Base-by-base conservation (phyloP, 352 stramenopile species). In the Globisporangium heterothallicum region DNA sequence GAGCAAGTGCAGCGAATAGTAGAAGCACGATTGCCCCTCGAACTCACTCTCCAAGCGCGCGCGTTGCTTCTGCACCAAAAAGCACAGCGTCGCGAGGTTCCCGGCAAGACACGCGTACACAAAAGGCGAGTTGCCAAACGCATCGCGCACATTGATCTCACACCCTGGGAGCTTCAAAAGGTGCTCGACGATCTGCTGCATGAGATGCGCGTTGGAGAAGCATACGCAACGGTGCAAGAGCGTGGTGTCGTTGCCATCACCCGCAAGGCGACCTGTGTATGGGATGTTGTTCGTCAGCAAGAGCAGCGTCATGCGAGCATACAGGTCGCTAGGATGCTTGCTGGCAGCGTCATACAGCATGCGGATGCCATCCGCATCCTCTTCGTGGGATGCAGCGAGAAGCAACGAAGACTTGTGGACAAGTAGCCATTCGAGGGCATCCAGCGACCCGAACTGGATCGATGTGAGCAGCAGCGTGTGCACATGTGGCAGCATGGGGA, bases 11-110 rank as follows among this genome's bases (percentile, higher is more conserved):
- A 84, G 64, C 7, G 56, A 40, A 43, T 87, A 86, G 65, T 88
- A 88, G 26, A 86, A 81, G 6, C 56, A 44, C 0, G 61, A 59
- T 27, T 86, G 77, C 4, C 77, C 77, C 74, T 88, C 77, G 47
- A 72, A 88, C 50, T 88, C 77, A 13, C 63, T 72, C 46, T 88
- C 77, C 2, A 88, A 49, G 40, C 74, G 67, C 42, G 50, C 59
- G 2, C 36, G 47, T 21, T 21, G 19, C 14, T 53, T 57, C 21
- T 56, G 21, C 1, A 82, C 55, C 9, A 88, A 58, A 24, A 73
- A 78, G 14, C 56, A 45, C 0, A 74, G 74, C 0, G 51, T 34
- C 4, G 59, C 70, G 16, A 81, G 25, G 30, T 36, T 36, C 30
- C 30, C 30, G 6, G 30, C 30, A 36, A 13, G 9, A 8, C 30